Conservation (phyloP, 176 grass and related monocot genomes). For the Panicum miliaceum region DNA sequence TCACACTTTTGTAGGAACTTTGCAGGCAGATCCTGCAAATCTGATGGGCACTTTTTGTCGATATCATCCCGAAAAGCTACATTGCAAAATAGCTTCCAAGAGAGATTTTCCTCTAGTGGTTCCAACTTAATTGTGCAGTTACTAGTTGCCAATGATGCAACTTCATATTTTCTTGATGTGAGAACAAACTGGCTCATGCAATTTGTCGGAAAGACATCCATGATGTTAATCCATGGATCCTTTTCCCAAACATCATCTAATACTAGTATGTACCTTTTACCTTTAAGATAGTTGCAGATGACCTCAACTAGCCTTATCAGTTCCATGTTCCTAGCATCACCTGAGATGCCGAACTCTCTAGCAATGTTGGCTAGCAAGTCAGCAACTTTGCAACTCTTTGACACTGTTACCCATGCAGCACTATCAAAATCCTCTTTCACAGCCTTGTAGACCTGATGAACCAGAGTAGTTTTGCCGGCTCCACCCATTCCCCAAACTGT, state of each 20-base stretch:
- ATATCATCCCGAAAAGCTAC: background rate
- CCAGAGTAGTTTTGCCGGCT: background rate
- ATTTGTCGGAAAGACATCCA: background rate
- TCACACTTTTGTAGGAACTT: constrained; percentile 23
- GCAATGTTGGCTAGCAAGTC: background rate
- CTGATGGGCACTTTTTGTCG: background rate
- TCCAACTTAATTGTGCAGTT: background rate
- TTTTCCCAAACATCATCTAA: background rate
- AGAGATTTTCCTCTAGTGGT: background rate
- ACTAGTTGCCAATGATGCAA: background rate
- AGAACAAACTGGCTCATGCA: background rate
- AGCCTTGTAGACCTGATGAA: background rate
- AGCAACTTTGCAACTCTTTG: background rate
- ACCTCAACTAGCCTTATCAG: background rate
- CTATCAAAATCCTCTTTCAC: background rate
- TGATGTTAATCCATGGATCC: background rate
- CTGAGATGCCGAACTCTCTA: background rate
- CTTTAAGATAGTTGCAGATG: background rate
- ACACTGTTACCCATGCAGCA: background rate
- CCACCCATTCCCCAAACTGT: constrained; percentile 31
- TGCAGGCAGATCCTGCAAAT: background rate
- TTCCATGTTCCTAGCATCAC: background rate
- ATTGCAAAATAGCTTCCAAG: constrained; percentile 11
- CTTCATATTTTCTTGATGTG: background rate
- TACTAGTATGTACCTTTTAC: background rate